Conservation (phyloP, 1,284 basidiomycete species). For the Nidula niveotomentosa region DNA sequence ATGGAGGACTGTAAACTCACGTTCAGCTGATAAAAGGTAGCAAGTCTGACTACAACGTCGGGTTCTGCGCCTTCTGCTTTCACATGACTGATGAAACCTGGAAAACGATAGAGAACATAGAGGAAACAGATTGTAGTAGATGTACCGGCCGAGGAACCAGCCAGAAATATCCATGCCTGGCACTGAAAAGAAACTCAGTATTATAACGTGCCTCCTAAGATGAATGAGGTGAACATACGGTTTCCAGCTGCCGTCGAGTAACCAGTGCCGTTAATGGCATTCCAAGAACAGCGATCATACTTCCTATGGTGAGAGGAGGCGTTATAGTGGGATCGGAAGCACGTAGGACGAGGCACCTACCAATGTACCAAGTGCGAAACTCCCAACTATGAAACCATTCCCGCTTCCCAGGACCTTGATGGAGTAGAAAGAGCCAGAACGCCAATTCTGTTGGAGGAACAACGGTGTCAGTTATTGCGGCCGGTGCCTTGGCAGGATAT, state of each 20-base stretch:
- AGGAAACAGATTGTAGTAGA: conserved; percentile 65
- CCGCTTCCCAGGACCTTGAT: conserved; percentile 65
- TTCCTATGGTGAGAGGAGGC: conserved; percentile 38
- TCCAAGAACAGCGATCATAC: conserved; percentile 53
- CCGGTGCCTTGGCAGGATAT: neutral
- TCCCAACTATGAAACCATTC: conserved; percentile 74
- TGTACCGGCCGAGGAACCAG: conserved; percentile 62
- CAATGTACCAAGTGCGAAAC: conserved; percentile 57
- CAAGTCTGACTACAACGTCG: conserved; percentile 65
- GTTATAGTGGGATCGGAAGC: conserved; percentile 21
- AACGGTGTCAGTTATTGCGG: neutral
- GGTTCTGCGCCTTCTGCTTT: conserved; percentile 70
- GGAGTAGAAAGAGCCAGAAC: conserved; percentile 76
- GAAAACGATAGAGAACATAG: conserved; percentile 66
- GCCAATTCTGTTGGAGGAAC: conserved; percentile 50
- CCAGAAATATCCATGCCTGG: conserved; percentile 68
- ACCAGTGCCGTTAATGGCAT: conserved; percentile 67
- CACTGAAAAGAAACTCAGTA: conserved; percentile 34
- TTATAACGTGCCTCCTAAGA: neutral
- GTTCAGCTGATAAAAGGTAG: conserved; percentile 75
- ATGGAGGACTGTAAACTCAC: conserved; percentile 36
- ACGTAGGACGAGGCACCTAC: conserved; percentile 33
- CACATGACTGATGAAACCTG: conserved; percentile 63
- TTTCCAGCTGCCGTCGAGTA: conserved; percentile 51
- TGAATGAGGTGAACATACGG: conserved; percentile 34